Base-by-base conservation (phyloP, 768 basidiomycete species). In the Hypholoma sublateritium region DNA sequence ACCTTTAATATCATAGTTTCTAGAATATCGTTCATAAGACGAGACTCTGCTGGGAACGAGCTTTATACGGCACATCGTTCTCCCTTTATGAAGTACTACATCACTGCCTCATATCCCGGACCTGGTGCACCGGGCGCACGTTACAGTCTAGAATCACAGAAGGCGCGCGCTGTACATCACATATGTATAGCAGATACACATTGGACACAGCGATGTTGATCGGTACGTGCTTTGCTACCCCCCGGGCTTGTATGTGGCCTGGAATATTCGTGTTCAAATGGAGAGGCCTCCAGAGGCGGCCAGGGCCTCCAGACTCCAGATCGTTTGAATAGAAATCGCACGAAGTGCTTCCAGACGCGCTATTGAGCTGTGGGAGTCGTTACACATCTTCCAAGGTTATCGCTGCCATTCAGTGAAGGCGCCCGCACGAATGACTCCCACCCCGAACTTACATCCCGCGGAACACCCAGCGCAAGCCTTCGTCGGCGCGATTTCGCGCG, bases 141-240 rank as follows among this genome's bases (percentile, higher is more conserved):
- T 63, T 63, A 47, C 46, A 54, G 45, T 21, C 62, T 61, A 63
- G 59, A 63, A 62, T 52, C 39, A 36, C 42, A 37, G 50, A 37
- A 51, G 50, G 39, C 39, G 21, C 32, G 22, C 42, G 35, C 11
- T 4, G 21, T 39, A 28, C 28, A 32, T 32, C 28, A 32, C 28
- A 32, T 32, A 32, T 32, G 34, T 25, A 50, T 32, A 12, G 22
- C 17, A 44, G 19, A 17, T 44, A 44, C 13, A 21, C 43, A 44
- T 44, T 44, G 12, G 19, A 17, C 43, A 12, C 12, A 22, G 13
- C 4, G 42, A 44, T 17, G 43, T 22, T 44, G 19, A 13, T 19
- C 11, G 16, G 19, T 22, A 17, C 22, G 43, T 44, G 12, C 43
- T 44, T 19, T 44, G 3, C 22, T 17, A 44, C 43, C 43, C 43